These are phyloP conservation scores for Lunularia cruciata DNA, from an alignment of 225 moss, liverwort and hornwort genomes.

Conservation along the genomic window DNA sequence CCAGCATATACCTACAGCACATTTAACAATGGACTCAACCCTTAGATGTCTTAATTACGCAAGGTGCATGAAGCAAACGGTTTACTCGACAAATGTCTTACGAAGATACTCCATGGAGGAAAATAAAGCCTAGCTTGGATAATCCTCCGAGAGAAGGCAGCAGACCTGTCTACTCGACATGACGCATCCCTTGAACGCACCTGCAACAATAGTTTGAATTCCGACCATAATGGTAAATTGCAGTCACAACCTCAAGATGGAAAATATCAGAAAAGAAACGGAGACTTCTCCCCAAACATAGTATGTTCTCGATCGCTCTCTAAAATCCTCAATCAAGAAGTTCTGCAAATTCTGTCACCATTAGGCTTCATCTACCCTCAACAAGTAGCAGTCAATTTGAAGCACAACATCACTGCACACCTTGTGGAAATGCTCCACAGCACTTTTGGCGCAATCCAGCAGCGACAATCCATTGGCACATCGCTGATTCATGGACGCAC, in stretches of 20 bases:
- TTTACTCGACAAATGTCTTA: background rate
- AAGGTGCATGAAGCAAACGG: background rate
- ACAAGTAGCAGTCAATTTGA: too few species aligned
- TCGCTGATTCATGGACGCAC: constrained; percentile 99
- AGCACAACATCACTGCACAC: too few species aligned
- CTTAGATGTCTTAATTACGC: background rate
- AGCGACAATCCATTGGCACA: constrained; percentile 92
- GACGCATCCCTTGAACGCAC: constrained; percentile 91
- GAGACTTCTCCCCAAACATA: too few species aligned
- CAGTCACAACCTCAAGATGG: too few species aligned
- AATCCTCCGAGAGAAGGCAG: background rate
- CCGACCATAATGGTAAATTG: too few species aligned
- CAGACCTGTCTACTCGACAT: constrained; percentile 94
- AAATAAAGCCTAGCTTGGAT: background rate
- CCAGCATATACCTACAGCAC: constrained; percentile 85
- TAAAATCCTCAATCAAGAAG: too few species aligned
- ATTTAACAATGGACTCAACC: background rate
- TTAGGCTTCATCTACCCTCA: too few species aligned
- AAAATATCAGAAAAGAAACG: too few species aligned
- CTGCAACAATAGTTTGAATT: constrained; percentile 29
- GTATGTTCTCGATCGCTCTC: too few species aligned
- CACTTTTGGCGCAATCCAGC: constrained; percentile 97
- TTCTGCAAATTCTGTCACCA: too few species aligned
- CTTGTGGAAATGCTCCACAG: constrained; percentile 99
- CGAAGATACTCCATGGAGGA: background rate